phyloP scores from a whole-genome alignment of 768 basidiomycete species.

The Tubosaeta sp. region DNA sequence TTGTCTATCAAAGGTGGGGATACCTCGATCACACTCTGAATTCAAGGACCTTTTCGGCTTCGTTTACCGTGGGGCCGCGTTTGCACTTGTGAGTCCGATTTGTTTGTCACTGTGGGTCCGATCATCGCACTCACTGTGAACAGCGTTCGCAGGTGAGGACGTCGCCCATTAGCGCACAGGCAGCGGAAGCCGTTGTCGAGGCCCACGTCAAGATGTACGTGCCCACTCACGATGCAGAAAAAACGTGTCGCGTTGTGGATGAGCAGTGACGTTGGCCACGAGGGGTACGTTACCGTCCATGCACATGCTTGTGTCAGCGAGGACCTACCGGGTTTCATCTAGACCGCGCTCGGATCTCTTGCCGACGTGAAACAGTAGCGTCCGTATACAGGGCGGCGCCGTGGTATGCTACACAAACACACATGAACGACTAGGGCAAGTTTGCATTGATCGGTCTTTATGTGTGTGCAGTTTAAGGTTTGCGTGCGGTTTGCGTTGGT shows the following conservation, averaged over 20 bases:
- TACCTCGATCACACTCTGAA: slow-evolving; percentile 35
- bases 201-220: slow-evolving; percentile 38
- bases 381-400: not conserved
- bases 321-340: not conserved
- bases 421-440: not conserved
- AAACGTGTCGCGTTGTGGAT: not conserved
- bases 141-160: slow-evolving; percentile 31
- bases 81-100: slow-evolving; percentile 36
- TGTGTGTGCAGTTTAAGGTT: not conserved
- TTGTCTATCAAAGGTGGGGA: slow-evolving; percentile 29
- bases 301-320: not conserved
- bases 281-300: not conserved
- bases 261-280: slow-evolving; percentile 4
- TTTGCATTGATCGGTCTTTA: slow-evolving; percentile 1
- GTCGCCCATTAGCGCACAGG: slow-evolving; percentile 18
- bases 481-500: not conserved
- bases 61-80: slow-evolving; percentile 38
- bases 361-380: slow-evolving; percentile 6
- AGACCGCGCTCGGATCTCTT: slow-evolving; percentile 8
- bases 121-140: not conserved
- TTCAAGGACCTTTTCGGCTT: slow-evolving; percentile 39
- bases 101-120: not conserved
- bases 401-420: not conserved
- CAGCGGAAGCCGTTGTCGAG: slow-evolving; percentile 32
- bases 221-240: not conserved